Evolutionary conservation across 495 filamentous ascomycete genomes (phyloP).

Genomic region (Baudoinia panamericana): DNA sequence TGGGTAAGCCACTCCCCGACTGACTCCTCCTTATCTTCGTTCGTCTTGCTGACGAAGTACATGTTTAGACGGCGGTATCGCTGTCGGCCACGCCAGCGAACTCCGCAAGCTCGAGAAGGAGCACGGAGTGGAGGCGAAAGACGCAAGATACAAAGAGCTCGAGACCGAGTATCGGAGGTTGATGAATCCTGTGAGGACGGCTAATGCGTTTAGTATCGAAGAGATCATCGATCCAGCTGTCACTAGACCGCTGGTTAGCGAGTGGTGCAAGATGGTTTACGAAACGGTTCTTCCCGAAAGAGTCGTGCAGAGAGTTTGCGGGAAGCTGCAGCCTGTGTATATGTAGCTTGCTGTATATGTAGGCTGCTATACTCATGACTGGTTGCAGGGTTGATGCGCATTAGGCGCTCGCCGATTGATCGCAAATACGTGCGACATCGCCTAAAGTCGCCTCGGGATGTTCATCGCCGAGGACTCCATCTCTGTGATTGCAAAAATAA

Average conservation of each 20-base stretch:
- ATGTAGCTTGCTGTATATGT: too few relatives aligned
- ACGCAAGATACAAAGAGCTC: slow-evolving; percentile 40
- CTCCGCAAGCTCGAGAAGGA: slow-evolving; percentile 41
- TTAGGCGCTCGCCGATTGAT: too few relatives aligned
- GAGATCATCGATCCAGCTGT: slow-evolving; percentile 50
- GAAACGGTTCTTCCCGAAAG: slow-evolving; percentile 35
- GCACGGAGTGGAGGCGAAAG: slow-evolving; percentile 31
- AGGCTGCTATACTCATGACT: too few relatives aligned
- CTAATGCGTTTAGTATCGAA: slow-evolving; percentile 51
- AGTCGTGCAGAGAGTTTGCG: slow-evolving; percentile 37
- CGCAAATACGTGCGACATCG: too few relatives aligned
- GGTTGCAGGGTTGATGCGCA: too few relatives aligned
- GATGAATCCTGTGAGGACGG: slow-evolving; percentile 52
- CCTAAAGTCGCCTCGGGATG: too few relatives aligned
- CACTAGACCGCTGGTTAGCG: slow-evolving; percentile 40
- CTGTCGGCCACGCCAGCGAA: slow-evolving; percentile 47
- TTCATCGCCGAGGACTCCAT: too few relatives aligned
- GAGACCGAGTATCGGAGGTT: slow-evolving; percentile 45
- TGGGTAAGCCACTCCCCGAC: slow-evolving; percentile 15
- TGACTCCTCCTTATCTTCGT: background rate
- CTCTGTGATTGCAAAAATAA: too few relatives aligned
- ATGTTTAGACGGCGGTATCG: slow-evolving; percentile 41
- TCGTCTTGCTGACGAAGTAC: background rate
- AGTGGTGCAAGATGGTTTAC: slow-evolving; percentile 45
- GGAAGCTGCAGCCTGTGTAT: slow-evolving; percentile 41